A percentile compares a stretch with the other conserved stretches of the same genome.
phyloP scores from a whole-genome alignment of 441 rosid genomes.

The Croton setiger region DNA sequence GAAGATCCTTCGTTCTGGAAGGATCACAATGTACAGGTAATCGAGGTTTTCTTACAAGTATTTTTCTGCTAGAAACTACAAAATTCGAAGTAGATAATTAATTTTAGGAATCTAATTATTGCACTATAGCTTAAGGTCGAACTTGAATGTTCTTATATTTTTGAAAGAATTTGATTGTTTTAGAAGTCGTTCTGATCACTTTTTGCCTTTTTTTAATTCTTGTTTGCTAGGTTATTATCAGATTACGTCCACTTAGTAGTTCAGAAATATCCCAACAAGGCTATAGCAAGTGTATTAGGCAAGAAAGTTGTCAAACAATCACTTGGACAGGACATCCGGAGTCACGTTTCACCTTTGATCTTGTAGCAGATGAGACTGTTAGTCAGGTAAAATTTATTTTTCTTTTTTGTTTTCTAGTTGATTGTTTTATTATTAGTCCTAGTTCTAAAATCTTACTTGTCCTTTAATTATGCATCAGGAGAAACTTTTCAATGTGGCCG shows the following conservation, averaged over 20 bases:
- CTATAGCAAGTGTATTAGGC: slow-evolving; percentile 70
- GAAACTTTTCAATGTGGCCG: slow-evolving; percentile 85
- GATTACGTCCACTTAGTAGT: slow-evolving; percentile 80
- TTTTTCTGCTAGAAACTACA: too few species aligned
- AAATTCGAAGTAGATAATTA: not conserved
- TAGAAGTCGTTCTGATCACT: not conserved
- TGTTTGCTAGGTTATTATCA: slow-evolving; percentile 80
- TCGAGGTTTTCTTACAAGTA: not conserved
- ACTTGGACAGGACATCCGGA: slow-evolving; percentile 96
- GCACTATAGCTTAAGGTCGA: not conserved
- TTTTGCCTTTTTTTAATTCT: not conserved
- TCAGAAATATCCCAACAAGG: slow-evolving; percentile 89
- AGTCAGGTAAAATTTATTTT: slow-evolving; percentile 69
- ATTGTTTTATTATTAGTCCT: not conserved
- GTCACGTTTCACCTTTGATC: slow-evolving; percentile 89
- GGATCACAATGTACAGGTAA: slow-evolving; percentile 96
- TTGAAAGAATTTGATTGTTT: too few species aligned
- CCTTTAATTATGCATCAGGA: slow-evolving; percentile 47
- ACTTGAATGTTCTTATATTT: too few species aligned
- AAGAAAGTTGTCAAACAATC: slow-evolving; percentile 78
- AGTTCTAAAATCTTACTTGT: not conserved
- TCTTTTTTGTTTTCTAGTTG: not conserved
- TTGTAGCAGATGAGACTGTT: slow-evolving; percentile 88
- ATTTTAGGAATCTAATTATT: too few species aligned
- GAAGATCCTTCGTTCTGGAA: slow-evolving; percentile 96